Percentiles rank a stretch among this genome's conserved stretches.
These are phyloP conservation scores for Xylaria sp. DNA, from an alignment of 2,329 filamentous ascomycete genomes.

Conservation along the genomic window DNA sequence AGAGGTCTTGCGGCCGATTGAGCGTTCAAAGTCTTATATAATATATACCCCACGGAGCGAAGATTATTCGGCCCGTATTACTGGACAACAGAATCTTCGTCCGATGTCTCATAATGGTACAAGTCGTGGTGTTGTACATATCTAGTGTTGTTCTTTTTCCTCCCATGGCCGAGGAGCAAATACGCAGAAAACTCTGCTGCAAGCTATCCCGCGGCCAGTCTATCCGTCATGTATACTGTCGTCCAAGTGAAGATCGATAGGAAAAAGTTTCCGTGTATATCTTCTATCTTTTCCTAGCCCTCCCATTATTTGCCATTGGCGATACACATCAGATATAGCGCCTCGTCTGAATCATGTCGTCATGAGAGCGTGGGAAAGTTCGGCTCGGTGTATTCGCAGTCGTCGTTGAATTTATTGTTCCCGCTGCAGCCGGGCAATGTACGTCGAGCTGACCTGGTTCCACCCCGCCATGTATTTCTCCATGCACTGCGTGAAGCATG, in stretches of 20 bases:
- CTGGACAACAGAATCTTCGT: constrained; percentile 1
- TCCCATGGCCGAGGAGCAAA: not conserved
- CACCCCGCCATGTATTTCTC: constrained; percentile 86
- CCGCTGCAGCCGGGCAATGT: constrained; percentile 71
- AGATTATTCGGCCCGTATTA: not conserved
- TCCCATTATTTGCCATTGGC: not conserved
- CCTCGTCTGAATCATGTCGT: constrained; percentile 1
- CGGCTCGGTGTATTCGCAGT: not conserved
- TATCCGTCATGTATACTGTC: constrained; percentile 3
- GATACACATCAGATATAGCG: not conserved
- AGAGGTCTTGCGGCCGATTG: constrained; percentile 41
- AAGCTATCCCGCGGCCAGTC: not conserved
- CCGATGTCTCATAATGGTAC: constrained; percentile 27
- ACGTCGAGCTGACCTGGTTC: constrained; percentile 78
- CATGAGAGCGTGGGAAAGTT: no score
- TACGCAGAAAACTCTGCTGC: not conserved
- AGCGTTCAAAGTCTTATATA: constrained; percentile 22
- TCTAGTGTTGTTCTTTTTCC: constrained; percentile 35
- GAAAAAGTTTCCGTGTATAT: not conserved
- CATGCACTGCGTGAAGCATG: constrained; percentile 81
- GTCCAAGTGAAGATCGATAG: not conserved
- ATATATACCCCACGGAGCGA: constrained; percentile 32
- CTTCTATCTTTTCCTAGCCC: not conserved
- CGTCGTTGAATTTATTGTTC: constrained; percentile 54
- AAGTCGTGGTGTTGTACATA: constrained; percentile 44